Conservation (phyloP, 2,329 filamentous ascomycete species). For the Cordyceps pruinosa region DNA sequence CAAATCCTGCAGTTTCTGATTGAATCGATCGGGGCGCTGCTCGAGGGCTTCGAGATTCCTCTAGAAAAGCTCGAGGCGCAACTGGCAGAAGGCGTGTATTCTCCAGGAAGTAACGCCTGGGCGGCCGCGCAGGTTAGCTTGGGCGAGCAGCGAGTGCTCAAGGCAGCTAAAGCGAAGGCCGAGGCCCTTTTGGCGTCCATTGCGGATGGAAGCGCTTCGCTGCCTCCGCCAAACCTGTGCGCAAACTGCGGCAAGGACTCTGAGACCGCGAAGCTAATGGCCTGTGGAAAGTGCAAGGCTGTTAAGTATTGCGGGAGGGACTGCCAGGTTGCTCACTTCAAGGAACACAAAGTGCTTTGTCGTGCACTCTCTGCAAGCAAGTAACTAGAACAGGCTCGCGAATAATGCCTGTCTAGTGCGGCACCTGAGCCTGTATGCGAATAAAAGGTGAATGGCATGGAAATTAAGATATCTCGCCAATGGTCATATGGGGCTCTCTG, state of each 20-base stretch:
- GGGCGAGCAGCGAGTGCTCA: slow-evolving; percentile 26
- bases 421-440: no score
- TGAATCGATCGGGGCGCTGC: slow-evolving; percentile 25
- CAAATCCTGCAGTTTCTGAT: slow-evolving; percentile 26
- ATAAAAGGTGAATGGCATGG: slow-evolving; percentile 5
- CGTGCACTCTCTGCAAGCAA: no score
- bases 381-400: no score
- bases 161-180: slow-evolving; percentile 25
- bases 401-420: no score
- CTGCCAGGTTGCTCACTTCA: slow-evolving; percentile 27
- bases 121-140: slow-evolving; percentile 25
- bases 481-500: no score
- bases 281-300: slow-evolving; percentile 26
- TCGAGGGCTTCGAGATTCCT: slow-evolving; percentile 24
- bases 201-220: neutral
- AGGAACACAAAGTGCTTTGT: slow-evolving; percentile 26
- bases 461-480: no score
- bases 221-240: slow-evolving; percentile 15
- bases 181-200: slow-evolving; percentile 21
- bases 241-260: slow-evolving; percentile 23
- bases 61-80: slow-evolving; percentile 26
- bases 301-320: slow-evolving; percentile 25
- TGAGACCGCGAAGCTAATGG: slow-evolving; percentile 22
- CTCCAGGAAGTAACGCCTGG: slow-evolving; percentile 28
- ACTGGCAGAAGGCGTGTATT: slow-evolving; percentile 24